phyloP scores from a whole-genome alignment of 2,329 filamentous ascomycete genomes.

The Endothia cerciana region DNA sequence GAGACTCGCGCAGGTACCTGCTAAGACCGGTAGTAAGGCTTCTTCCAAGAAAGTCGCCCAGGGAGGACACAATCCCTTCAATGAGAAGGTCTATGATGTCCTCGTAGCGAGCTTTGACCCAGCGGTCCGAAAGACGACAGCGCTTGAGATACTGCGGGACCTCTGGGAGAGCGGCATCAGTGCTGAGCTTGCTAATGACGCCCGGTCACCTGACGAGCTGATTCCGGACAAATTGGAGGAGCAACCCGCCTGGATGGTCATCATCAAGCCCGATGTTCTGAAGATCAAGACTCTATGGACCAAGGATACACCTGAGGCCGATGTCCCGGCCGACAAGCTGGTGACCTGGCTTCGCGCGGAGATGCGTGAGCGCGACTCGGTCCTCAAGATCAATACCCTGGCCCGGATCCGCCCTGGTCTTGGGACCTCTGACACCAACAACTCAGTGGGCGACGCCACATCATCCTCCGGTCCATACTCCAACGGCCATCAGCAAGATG shows the following conservation, averaged over 20 bases:
- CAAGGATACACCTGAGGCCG: conserved; percentile 75
- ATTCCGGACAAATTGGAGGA: conserved; percentile 77
- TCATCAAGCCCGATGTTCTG: conserved; percentile 79
- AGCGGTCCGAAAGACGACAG: conserved; percentile 72
- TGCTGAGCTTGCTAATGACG: conserved; percentile 83
- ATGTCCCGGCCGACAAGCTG: conserved; percentile 74
- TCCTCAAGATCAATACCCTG: conserved; percentile 43
- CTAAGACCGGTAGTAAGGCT: conserved; percentile 53
- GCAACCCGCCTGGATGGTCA: conserved; percentile 82
- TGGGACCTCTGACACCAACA: conserved; percentile 14
- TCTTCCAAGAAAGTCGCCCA: conserved; percentile 71
- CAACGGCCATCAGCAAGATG: conserved; percentile 63
- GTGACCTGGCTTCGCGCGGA: conserved; percentile 81
- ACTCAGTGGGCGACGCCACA: conserved; percentile 13
- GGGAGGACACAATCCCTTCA: conserved; percentile 66
- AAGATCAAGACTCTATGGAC: conserved; percentile 80
- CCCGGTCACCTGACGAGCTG: conserved; percentile 78
- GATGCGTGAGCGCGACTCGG: conserved; percentile 75
- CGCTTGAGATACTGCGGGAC: conserved; percentile 75
- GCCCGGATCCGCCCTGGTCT: conserved; percentile 16
- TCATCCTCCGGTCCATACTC: conserved; percentile 34
- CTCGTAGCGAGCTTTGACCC: conserved; percentile 87
- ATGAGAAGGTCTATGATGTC: conserved; percentile 76
- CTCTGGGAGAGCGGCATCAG: conserved; percentile 86
- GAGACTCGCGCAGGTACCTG: conserved; percentile 70